phyloP scores from a whole-genome alignment of 805 yeast species.

The Sugiyamaella lignohabitans region DNA sequence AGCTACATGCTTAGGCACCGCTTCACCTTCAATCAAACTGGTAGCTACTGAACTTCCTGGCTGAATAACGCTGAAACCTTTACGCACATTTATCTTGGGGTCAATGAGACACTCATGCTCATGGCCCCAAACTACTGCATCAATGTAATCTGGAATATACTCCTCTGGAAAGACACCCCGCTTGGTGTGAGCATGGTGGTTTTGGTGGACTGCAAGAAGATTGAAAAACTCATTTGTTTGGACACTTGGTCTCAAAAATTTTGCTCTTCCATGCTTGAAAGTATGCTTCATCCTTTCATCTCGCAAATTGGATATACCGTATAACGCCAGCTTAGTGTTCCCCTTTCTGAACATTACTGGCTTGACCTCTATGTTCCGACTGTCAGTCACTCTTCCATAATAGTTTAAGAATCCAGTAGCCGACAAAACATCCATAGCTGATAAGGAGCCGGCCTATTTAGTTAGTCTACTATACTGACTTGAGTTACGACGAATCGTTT shows the following conservation, averaged over 20 bases:
- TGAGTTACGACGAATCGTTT: no score
- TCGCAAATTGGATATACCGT: constrained; percentile 81
- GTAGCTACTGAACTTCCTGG: constrained; percentile 96
- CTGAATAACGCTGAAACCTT: constrained; percentile 72
- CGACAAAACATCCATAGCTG: constrained; percentile 79
- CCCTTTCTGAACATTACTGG: constrained; percentile 86
- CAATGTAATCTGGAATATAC: constrained; percentile 73
- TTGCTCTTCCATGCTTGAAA: constrained; percentile 73
- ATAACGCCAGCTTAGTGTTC: constrained; percentile 69
- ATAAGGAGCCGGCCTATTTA: constrained; percentile 41
- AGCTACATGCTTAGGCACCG: constrained; percentile 66
- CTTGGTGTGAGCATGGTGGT: constrained; percentile 69
- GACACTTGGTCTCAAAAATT: constrained; percentile 63
- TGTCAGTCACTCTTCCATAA: constrained; percentile 74
- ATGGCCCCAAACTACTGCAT: constrained; percentile 93
- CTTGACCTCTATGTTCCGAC: constrained; percentile 62
- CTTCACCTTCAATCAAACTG: constrained; percentile 78
- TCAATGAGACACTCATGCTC: constrained; percentile 89
- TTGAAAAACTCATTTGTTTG: constrained; percentile 70
- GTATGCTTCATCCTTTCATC: constrained; percentile 84
- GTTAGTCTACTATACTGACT: background rate
- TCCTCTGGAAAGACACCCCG: constrained; percentile 81
- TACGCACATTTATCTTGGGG: constrained; percentile 46
- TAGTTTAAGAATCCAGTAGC: constrained; percentile 82
- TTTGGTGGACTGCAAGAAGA: constrained; percentile 84